phyloP scores from a whole-genome alignment of 225 moss, liverwort and hornwort species.

The Neckera pumila region DNA sequence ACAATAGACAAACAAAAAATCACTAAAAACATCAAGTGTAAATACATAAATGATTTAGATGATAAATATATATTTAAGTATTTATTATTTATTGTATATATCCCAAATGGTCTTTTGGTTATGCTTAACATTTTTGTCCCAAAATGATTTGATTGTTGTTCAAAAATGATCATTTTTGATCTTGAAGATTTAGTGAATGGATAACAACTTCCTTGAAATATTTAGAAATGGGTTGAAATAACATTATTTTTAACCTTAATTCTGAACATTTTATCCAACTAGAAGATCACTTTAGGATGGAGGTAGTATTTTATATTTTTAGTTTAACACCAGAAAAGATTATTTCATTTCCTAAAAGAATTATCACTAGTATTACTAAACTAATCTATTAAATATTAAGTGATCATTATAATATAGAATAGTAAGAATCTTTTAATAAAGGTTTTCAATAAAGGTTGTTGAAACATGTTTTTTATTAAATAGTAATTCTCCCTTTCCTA shows the following conservation, averaged over 20 bases:
- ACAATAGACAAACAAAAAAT: not conserved
- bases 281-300: too few species aligned
- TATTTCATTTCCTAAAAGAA: not conserved
- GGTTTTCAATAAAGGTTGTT: not conserved
- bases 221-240: too few species aligned
- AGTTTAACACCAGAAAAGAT: not conserved
- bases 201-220: too few species aligned
- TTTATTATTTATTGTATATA: not conserved
- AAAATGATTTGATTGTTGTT: too few species aligned
- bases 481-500: not conserved
- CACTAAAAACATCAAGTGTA: not conserved
- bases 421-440: not conserved
- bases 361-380: not conserved
- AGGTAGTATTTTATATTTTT: not conserved
- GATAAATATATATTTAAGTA: not conserved
- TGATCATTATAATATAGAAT: not conserved
- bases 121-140: too few species aligned
- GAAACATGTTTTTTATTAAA: too few species aligned
- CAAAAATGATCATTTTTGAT: too few species aligned
- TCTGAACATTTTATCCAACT: too few species aligned
- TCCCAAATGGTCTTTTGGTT: too few species aligned
- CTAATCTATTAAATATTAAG: not conserved
- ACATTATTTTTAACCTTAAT: too few species aligned
- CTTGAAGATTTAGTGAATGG: too few species aligned
- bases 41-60: not conserved